Conservation (phyloP, 2,329 filamentous ascomycete genomes). For the Capronia epimyces region DNA sequence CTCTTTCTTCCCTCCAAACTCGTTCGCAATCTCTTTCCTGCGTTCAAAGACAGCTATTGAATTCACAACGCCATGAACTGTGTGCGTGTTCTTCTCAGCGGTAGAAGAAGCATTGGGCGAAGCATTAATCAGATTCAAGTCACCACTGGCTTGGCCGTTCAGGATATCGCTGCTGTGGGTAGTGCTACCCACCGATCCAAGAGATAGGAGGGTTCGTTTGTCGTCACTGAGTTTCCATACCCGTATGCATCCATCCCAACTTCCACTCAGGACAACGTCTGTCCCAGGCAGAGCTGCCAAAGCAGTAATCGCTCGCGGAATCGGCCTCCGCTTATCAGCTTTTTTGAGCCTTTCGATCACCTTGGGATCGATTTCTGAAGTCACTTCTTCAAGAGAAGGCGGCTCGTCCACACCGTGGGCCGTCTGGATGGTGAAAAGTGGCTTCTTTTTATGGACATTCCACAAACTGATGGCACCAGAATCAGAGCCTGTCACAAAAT, state of each 20-base stretch:
- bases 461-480: slow-evolving; percentile 82
- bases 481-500: slow-evolving; percentile 92
- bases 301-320: slow-evolving; percentile 83
- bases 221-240: slow-evolving; percentile 82
- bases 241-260: slow-evolving; percentile 85
- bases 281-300: slow-evolving; percentile 81
- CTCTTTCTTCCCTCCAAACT: slow-evolving; percentile 40
- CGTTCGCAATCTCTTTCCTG: slow-evolving; percentile 63
- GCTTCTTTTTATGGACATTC: slow-evolving; percentile 91
- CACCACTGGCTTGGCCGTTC: slow-evolving; percentile 10
- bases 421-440: slow-evolving; percentile 69
- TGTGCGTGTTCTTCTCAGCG: slow-evolving; percentile 23
- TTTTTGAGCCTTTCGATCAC: slow-evolving; percentile 43
- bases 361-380: slow-evolving; percentile 63
- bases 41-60: slow-evolving; percentile 82
- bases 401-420: slow-evolving; percentile 81
- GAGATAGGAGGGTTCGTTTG: slow-evolving; percentile 67
- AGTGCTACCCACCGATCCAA: slow-evolving; percentile 61
- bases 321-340: slow-evolving; percentile 55
- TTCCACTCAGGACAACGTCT: slow-evolving; percentile 82
- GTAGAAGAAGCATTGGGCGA: slow-evolving; percentile 65
- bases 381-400: slow-evolving; percentile 61
- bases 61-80: slow-evolving; percentile 66
- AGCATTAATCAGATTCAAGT: slow-evolving; percentile 28
- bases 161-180: slow-evolving; percentile 11